Base-by-base conservation (phyloP, 805 yeast species). In the Kluyveromyces siamensis region DNA sequence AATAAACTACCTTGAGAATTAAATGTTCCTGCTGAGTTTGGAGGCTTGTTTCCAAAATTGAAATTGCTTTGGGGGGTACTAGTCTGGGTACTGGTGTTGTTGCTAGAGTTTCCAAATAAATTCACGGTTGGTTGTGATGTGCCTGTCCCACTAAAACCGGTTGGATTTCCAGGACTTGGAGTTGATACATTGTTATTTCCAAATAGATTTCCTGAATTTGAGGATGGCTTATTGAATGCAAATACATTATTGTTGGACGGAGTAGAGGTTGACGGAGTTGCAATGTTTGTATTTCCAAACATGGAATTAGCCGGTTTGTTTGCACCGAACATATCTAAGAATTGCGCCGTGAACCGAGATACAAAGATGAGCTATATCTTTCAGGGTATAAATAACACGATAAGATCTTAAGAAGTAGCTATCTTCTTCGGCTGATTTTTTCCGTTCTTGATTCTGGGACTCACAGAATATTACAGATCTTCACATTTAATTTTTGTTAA, bases 181-280 rank as follows among this genome's bases (percentile, higher is more conserved):
- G 62, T 63, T 5, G 62, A 56, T 8, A 53, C 52, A 10, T 55
- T 55, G 40, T 55, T 49, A 9, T 48, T 55, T 41, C 50, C 51
- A 27, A 49, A 56, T 16, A 51, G 38, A 44, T 52, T 56, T 6
- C 64, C 63, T 47, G 63, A 60, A 25, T 62, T 46, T 8, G 55
- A 51, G 19, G 52, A 55, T 4, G 59, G 50, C 33, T 62, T 61
- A 25, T 54, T 52, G 13, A 54, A 50, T 45, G 51, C 58, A 19
- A 56, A 48, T 16, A 54, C 57, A 44, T 52, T 58, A 19, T 52
- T 53, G 5, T 63, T 42, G 18, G 64, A 54, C 7, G 60, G 55
- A 5, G 67, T 63, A 7, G 68, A 65, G 14, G 67, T 63, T 10
- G 64, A 62, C 25, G 68, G 68, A 6, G 68, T 61, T 10, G 67